phyloP scores from a whole-genome alignment of 2,329 filamentous ascomycete species.

The Phaeosphaeriaceae sp. region DNA sequence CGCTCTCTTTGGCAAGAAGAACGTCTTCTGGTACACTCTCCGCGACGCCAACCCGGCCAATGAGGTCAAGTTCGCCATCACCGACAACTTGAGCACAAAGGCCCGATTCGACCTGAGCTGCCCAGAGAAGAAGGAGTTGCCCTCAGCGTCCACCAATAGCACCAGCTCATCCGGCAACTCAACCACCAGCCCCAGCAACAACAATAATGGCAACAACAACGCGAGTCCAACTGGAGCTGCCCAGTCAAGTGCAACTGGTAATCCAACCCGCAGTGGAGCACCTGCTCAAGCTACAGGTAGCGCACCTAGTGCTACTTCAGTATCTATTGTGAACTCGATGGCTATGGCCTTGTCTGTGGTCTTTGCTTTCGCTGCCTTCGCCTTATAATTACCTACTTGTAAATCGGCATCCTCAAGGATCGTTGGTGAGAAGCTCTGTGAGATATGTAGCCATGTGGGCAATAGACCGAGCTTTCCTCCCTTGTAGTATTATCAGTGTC shows the following conservation, averaged over 20 bases:
- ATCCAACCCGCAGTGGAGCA: background rate
- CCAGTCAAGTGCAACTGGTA: background rate
- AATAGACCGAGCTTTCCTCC: too few species aligned
- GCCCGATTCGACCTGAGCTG: conserved; percentile 63
- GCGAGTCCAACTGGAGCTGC: background rate
- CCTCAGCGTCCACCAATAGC: conserved; percentile 20
- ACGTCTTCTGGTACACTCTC: conserved; percentile 47
- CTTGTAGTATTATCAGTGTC: too few species aligned
- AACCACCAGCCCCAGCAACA: conserved; percentile 14
- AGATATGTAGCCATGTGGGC: background rate
- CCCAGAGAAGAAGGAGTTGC: conserved; percentile 31
- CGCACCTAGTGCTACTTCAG: conserved; percentile 17
- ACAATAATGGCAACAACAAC: conserved; percentile 5
- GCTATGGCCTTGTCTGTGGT: conserved; percentile 34
- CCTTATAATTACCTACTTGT: conserved; percentile 18
- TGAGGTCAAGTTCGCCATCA: conserved; percentile 64
- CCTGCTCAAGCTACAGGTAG: conserved; percentile 3
- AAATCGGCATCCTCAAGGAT: background rate
- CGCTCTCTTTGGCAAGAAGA: conserved; percentile 38
- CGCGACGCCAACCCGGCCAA: conserved; percentile 60
- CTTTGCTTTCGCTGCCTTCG: conserved; percentile 32
- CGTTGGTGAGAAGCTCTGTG: too few species aligned
- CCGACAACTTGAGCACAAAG: conserved; percentile 59
- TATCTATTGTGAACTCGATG: conserved; percentile 29
- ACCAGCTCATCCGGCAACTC: conserved; percentile 6